A percentile compares a stretch with the other conserved stretches of the same genome.
phyloP scores from a whole-genome alignment of 2,329 filamentous ascomycete genomes.

The Arthrobotrys musiformis region DNA sequence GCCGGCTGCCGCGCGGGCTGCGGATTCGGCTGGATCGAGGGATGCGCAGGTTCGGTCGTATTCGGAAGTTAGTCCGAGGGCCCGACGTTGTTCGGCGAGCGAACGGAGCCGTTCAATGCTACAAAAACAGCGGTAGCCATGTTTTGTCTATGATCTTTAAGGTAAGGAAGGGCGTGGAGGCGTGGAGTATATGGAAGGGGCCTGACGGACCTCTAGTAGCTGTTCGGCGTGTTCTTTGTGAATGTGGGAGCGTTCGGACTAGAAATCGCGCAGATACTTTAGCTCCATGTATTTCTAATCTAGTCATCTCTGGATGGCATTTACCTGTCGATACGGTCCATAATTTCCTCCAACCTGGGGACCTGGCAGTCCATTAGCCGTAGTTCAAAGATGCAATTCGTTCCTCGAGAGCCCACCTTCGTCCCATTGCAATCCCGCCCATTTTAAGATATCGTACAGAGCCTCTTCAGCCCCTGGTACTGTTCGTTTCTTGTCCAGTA shows the following conservation, averaged over 20 bases:
- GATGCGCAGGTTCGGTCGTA: slow-evolving; percentile 80
- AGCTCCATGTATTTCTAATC: slow-evolving; percentile 11
- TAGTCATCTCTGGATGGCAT: slow-evolving; percentile 9
- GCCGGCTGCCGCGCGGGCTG: slow-evolving; percentile 74
- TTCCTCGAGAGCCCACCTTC: slow-evolving; percentile 71
- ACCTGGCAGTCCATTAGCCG: slow-evolving; percentile 65
- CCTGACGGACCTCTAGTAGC: slow-evolving; percentile 68
- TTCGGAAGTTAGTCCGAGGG: slow-evolving; percentile 69
- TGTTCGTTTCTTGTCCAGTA: slow-evolving; percentile 75
- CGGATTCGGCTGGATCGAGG: slow-evolving; percentile 74
- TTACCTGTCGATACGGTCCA: slow-evolving; percentile 86
- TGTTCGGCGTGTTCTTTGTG: slow-evolving; percentile 78
- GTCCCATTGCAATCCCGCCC: slow-evolving; percentile 92
- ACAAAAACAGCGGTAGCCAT: slow-evolving; percentile 96
- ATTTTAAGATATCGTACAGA: slow-evolving; percentile 81
- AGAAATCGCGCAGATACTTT: slow-evolving; percentile 29
- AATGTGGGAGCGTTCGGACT: slow-evolving; percentile 81
- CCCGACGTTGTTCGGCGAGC: slow-evolving; percentile 73
- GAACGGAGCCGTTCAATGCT: slow-evolving; percentile 75
- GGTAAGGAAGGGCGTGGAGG: background rate
- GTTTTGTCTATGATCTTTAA: slow-evolving; percentile 65
- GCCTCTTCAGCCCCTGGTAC: slow-evolving; percentile 81
- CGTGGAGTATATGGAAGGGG: background rate
- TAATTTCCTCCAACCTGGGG: slow-evolving; percentile 82
- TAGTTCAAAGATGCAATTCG: background rate